Percentiles rank a stretch among this genome's conserved stretches.
Conservation (phyloP, 805 yeast species). For the Ogataea zsoltii region DNA sequence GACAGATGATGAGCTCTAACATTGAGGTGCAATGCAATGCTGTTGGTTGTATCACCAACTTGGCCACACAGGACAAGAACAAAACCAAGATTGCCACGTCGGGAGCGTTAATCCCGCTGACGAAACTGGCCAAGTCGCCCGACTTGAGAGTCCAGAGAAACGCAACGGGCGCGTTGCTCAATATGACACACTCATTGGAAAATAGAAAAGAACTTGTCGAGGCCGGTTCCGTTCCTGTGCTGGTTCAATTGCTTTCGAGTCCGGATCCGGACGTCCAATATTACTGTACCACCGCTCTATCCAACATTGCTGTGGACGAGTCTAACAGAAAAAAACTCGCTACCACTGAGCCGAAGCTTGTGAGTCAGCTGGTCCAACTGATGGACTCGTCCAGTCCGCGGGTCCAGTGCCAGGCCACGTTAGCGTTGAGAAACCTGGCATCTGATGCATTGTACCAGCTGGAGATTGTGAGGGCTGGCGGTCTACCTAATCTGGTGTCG, state of each 20-base stretch:
- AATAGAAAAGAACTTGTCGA: constrained; percentile 94
- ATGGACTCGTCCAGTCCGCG: constrained; percentile 94
- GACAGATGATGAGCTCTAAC: constrained; percentile 96
- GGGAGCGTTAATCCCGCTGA: constrained; percentile 93
- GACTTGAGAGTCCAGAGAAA: constrained; percentile 97
- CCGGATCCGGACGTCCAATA: constrained; percentile 96
- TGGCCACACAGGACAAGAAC: constrained; percentile 97
- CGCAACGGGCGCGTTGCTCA: constrained; percentile 96
- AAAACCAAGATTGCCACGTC: constrained; percentile 93
- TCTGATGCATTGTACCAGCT: constrained; percentile 94
- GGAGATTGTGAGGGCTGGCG: constrained; percentile 94
- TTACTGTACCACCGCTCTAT: constrained; percentile 95
- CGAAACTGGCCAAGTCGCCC: constrained; percentile 89
- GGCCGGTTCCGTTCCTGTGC: constrained; percentile 97
- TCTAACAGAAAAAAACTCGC: constrained; percentile 83
- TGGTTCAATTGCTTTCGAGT: constrained; percentile 81
- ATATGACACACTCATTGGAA: constrained; percentile 97
- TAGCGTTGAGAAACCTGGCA: constrained; percentile 93
- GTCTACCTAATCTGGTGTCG: constrained; percentile 89
- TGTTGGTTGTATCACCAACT: constrained; percentile 96
- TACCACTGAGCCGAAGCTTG: constrained; percentile 90
- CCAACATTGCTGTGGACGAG: constrained; percentile 97
- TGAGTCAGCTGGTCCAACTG: constrained; percentile 78
- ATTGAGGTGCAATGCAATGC: constrained; percentile 99
- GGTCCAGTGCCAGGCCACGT: constrained; percentile 97